Evolutionary conservation across 306 rosid genomes (phyloP).

Genomic region (Mimosa pudica): DNA sequence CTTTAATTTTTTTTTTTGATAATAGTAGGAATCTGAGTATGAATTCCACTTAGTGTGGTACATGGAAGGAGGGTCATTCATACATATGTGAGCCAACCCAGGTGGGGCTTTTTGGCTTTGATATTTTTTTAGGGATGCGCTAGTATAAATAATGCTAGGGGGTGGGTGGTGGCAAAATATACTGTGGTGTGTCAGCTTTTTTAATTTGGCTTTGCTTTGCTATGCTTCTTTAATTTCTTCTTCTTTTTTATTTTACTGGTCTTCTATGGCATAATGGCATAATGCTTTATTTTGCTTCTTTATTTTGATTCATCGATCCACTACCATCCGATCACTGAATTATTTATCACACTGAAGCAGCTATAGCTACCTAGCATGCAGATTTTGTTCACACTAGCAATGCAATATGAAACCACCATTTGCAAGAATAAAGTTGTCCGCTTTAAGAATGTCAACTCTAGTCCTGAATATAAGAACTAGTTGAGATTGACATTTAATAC

Average conservation of each 20-base stretch:
- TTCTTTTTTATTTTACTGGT: constrained; percentile 41
- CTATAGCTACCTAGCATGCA: background rate
- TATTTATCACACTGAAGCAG: background rate
- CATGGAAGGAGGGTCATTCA: constrained; percentile 31
- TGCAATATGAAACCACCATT: constrained; percentile 2
- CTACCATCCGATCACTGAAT: constrained; percentile 29
- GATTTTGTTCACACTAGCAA: constrained; percentile 12
- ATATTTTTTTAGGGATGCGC: constrained; percentile 32
- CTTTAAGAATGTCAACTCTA: background rate
- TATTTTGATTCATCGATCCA: constrained; percentile 34
- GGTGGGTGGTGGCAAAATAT: constrained; percentile 42
- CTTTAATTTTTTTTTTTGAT: constrained; percentile 23
- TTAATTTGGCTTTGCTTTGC: constrained; percentile 16
- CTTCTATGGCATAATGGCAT: constrained; percentile 42
- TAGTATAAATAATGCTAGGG: constrained; percentile 29
- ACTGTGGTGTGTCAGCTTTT: constrained; percentile 36
- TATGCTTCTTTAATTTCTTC: constrained; percentile 10
- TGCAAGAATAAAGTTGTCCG: constrained; percentile 33
- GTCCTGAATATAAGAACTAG: too few species aligned
- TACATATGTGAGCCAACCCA: constrained; percentile 27
- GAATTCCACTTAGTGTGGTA: constrained; percentile 71
- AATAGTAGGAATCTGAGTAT: constrained; percentile 56
- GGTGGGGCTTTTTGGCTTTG: constrained; percentile 24
- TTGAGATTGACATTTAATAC: too few species aligned
- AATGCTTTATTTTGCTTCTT: constrained; percentile 55